phyloP scores from a whole-genome alignment of 1,284 basidiomycete genomes.

The Hemileia vastatrix region DNA sequence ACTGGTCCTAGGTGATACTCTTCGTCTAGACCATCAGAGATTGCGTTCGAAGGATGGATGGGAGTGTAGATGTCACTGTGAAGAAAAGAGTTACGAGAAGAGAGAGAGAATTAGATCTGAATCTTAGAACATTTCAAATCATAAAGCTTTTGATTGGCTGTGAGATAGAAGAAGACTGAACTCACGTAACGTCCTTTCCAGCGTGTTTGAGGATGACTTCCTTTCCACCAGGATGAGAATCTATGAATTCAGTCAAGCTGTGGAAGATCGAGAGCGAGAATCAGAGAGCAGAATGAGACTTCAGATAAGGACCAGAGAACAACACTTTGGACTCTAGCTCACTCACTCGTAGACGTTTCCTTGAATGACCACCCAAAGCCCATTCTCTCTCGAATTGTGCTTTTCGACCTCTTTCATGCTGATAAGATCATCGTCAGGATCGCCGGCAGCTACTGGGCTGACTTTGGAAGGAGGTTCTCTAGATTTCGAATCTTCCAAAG shows the following conservation, averaged over 20 bases:
- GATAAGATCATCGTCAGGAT: constrained; percentile 21
- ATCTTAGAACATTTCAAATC: neutral
- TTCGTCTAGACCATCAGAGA: constrained; percentile 58
- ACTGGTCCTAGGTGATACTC: constrained; percentile 64
- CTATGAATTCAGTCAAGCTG: constrained; percentile 75
- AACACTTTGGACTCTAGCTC: no score
- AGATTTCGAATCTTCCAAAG: neutral
- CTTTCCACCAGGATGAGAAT: constrained; percentile 66
- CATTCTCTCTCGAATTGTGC: constrained; percentile 32
- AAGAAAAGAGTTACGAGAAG: neutral
- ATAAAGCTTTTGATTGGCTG: no score
- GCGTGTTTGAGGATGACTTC: constrained; percentile 68
- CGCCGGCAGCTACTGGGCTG: neutral
- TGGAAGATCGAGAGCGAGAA: no score
- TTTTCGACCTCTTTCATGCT: constrained; percentile 32
- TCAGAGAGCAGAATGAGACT: neutral
- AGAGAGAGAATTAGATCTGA: neutral
- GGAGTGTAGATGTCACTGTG: constrained; percentile 54
- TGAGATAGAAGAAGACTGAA: constrained; percentile 8
- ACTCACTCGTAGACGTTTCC: constrained; percentile 43
- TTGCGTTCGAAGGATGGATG: constrained; percentile 62
- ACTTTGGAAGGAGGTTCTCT: neutral
- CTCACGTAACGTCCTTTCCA: constrained; percentile 64
- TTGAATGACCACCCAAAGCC: constrained; percentile 40
- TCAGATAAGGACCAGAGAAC: no score